phyloP scores from a whole-genome alignment of 495 filamentous ascomycete genomes.

The Bombardia bombarda region DNA sequence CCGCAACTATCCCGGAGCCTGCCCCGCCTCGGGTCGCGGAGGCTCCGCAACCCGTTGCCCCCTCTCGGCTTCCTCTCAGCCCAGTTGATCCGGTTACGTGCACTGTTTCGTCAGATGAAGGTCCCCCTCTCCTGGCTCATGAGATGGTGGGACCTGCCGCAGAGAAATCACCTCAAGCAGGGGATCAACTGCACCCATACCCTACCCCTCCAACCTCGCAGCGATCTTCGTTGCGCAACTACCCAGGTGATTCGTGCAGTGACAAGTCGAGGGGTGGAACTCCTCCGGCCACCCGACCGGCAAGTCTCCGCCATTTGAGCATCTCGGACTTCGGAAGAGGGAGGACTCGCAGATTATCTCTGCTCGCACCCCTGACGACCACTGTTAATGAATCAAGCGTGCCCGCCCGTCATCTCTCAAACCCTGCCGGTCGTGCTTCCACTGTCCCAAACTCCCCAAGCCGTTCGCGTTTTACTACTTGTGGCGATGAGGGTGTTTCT shows the following conservation, averaged over 20 bases:
- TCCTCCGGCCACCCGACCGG: slow-evolving; percentile 14
- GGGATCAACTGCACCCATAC: slow-evolving; percentile 35
- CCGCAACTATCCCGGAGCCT: slow-evolving; percentile 27
- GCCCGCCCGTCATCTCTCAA: slow-evolving; percentile 66
- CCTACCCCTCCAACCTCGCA: slow-evolving; percentile 52
- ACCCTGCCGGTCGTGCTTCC: slow-evolving; percentile 53
- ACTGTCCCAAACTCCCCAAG: slow-evolving; percentile 51
- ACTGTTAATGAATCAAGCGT: slow-evolving; percentile 59
- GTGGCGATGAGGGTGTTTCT: slow-evolving; percentile 44
- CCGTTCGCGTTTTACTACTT: slow-evolving; percentile 36
- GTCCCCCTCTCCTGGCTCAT: slow-evolving; percentile 45
- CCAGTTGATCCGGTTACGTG: slow-evolving; percentile 12
- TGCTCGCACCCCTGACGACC: slow-evolving; percentile 55
- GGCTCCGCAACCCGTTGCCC: slow-evolving; percentile 20
- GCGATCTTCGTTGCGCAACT: slow-evolving; percentile 45
- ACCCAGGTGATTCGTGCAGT: slow-evolving; percentile 34
- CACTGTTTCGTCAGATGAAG: slow-evolving; percentile 26
- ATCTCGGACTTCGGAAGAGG: slow-evolving; percentile 33
- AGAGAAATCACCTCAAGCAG: slow-evolving; percentile 25
- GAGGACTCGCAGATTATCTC: slow-evolving; percentile 38
- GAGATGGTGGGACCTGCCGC: slow-evolving; percentile 34
- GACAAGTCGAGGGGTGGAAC: slow-evolving; percentile 28
- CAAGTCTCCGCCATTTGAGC: slow-evolving; percentile 30
- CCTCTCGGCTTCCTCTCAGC: slow-evolving; percentile 14
- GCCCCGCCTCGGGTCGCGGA: slow-evolving; percentile 26